Percentiles rank a stretch among this genome's conserved stretches.
Conservation (phyloP, 1,284 basidiomycete genomes). For the Ustilago lituana region DNA sequence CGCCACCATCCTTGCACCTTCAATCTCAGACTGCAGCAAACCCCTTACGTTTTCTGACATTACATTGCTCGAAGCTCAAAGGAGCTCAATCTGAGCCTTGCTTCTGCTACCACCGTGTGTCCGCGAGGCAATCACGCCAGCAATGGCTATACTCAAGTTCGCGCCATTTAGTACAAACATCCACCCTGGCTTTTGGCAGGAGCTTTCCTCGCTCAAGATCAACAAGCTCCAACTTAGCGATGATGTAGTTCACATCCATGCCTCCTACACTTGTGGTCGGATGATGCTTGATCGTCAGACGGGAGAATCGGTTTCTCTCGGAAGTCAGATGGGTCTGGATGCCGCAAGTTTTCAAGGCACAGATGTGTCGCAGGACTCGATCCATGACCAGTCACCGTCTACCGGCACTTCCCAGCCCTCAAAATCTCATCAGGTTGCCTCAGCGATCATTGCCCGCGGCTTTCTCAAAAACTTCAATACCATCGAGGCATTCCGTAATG, state of each 20-base stretch:
- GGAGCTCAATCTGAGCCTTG: too few species aligned
- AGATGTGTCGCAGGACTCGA: slow-evolving; percentile 2
- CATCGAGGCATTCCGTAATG: slow-evolving; percentile 90
- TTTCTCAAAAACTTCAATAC: slow-evolving; percentile 85
- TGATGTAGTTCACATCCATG: slow-evolving; percentile 75
- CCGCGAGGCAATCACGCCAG: too few species aligned
- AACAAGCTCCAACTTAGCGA: slow-evolving; percentile 88
- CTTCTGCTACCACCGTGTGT: too few species aligned
- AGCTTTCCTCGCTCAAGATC: slow-evolving; percentile 86
- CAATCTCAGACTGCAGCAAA: background rate
- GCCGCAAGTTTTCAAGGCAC: slow-evolving; percentile 70
- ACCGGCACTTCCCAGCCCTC: slow-evolving; percentile 65
- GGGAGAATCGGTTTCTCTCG: slow-evolving; percentile 68
- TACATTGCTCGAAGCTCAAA: too few species aligned
- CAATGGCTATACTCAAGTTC: slow-evolving; percentile 75
- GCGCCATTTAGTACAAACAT: slow-evolving; percentile 85
- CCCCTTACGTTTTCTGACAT: too few species aligned
- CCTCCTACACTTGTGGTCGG: slow-evolving; percentile 77
- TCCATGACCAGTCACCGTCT: background rate
- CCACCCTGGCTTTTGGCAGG: slow-evolving; percentile 91
- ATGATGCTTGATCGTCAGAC: slow-evolving; percentile 79
- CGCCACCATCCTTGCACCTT: slow-evolving; percentile 3
- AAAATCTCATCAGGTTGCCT: slow-evolving; percentile 66
- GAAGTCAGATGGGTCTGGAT: slow-evolving; percentile 60
- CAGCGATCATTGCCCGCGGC: slow-evolving; percentile 69